phyloP scores from a whole-genome alignment of 1,139 yeast genomes.

The Yamadazyma diospyri region DNA sequence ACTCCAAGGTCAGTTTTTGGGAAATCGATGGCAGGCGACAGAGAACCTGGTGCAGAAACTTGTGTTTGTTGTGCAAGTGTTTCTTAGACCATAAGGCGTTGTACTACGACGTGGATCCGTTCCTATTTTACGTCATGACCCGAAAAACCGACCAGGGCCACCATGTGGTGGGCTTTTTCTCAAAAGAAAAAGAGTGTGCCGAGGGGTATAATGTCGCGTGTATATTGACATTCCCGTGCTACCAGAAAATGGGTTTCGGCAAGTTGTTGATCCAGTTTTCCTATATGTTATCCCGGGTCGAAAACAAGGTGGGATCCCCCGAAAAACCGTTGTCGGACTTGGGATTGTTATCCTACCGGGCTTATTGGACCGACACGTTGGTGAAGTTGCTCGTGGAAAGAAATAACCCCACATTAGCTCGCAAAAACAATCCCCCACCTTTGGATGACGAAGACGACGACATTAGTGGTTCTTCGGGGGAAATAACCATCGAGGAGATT shows the following conservation, averaged over 20 bases:
- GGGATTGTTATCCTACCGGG: slow-evolving; percentile 89
- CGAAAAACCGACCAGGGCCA: slow-evolving; percentile 84
- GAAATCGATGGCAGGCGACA: slow-evolving; percentile 97
- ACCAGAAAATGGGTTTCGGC: slow-evolving; percentile 94
- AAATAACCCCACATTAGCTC: slow-evolving; percentile 37
- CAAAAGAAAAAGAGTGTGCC: slow-evolving; percentile 94
- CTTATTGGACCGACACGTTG: slow-evolving; percentile 93
- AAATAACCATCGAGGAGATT: slow-evolving; percentile 89
- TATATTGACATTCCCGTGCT: slow-evolving; percentile 91
- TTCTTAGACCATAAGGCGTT: slow-evolving; percentile 93
- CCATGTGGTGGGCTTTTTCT: slow-evolving; percentile 92
- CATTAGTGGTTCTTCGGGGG: slow-evolving; percentile 31
- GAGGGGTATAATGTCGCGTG: slow-evolving; percentile 97
- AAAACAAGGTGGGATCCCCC: slow-evolving; percentile 90
- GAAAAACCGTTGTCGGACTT: slow-evolving; percentile 95
- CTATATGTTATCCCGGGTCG: slow-evolving; percentile 82
- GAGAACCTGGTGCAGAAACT: slow-evolving; percentile 93
- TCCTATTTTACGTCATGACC: slow-evolving; percentile 93
- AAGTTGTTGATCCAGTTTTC: slow-evolving; percentile 88
- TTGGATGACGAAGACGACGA: slow-evolving; percentile 17
- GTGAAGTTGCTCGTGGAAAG: slow-evolving; percentile 70
- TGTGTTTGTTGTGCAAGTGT: slow-evolving; percentile 81
- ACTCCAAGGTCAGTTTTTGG: slow-evolving; percentile 72
- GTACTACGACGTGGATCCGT: slow-evolving; percentile 97
- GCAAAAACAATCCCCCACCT: slow-evolving; percentile 35